Evolutionary conservation across 2,329 filamentous ascomycete genomes (phyloP), one percentile per base, ranked within the genome.

Genomic region (Mycosphaerella arachidis): DNA sequence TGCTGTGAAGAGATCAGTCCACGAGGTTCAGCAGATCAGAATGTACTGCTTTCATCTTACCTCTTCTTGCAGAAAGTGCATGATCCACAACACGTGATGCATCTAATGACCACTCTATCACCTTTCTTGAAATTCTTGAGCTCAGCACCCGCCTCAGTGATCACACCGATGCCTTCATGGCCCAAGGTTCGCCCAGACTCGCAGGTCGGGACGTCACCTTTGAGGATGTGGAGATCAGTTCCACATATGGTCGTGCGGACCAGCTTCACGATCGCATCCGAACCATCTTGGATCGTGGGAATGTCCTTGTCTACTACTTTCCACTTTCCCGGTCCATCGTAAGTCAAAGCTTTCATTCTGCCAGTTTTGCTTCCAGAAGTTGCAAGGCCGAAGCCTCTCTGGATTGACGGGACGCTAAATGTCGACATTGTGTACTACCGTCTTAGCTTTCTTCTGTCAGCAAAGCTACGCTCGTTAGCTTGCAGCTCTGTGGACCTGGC

Each of bases 211-310:
- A 85, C 81, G 63, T 84, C 75, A 16, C 82, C 82, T 58, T 81
- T 79, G 58, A 77, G 70, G 61, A 85, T 84, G 66, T 86, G 83
- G 13, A 85, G 71, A 66, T 85, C 83, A 9, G 67, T 65, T 16
- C 68, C 70, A 55, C 70, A 71, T 30, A 71, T 70, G 1, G 69
- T 70, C 3, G 69, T 70, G 12, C 66, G 63, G 10, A 66, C 24
- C 24, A 24, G 24, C 24, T 24, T 24, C 24, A 24, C 24, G 24
- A 24, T 24, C 24, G 67, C 68, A 58, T 70, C 65, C n/a, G 62
- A 61, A 5, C 63, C 63, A 30, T 63, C 60, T 30, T 67, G 51
- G 16, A 70, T 52, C 7, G 61, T 62, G 3, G 68, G 68, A 2
- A 59, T 63, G 3, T 59, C 57, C 51, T 68, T 69, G 51, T 70